Conservation (phyloP, 305 asterid genomes). For the Solanum chacoense region DNA sequence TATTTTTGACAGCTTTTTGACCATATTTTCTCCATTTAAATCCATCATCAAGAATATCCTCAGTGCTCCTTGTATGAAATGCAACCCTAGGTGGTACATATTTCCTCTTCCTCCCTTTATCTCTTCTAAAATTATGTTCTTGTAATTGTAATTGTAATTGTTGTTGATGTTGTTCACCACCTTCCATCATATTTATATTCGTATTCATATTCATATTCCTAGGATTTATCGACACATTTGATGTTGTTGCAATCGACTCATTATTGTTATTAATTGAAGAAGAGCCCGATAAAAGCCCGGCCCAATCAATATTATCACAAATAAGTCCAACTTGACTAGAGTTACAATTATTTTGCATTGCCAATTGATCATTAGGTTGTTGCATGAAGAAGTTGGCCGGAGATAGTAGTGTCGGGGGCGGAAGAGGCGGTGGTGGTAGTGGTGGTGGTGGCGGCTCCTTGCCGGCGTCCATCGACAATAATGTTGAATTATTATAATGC, state of each 20-base stretch:
- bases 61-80: conserved; percentile 69
- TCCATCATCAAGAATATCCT: conserved; percentile 88
- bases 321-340: conserved; percentile 7
- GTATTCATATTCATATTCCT: not conserved
- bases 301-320: conserved; percentile 41
- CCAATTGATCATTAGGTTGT: not conserved
- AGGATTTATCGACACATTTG: conserved; percentile 1
- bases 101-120: conserved; percentile 44
- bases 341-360: conserved; percentile 15
- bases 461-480: not conserved
- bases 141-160: not conserved
- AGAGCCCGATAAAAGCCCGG: conserved; percentile 15
- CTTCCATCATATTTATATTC: conserved; percentile 3
- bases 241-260: conserved; percentile 3
- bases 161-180: conserved; percentile 1
- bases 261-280: not conserved
- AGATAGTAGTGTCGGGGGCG: not conserved
- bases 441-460: not conserved
- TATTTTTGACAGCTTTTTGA: conserved; percentile 69
- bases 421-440: not conserved
- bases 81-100: conserved; percentile 61
- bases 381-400: not conserved
- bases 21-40: conserved; percentile 89
- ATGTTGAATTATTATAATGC: not conserved
- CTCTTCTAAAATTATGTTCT: not conserved